Base-by-base conservation (phyloP, 1,284 basidiomycete species). In the Prillingera fragicola region DNA sequence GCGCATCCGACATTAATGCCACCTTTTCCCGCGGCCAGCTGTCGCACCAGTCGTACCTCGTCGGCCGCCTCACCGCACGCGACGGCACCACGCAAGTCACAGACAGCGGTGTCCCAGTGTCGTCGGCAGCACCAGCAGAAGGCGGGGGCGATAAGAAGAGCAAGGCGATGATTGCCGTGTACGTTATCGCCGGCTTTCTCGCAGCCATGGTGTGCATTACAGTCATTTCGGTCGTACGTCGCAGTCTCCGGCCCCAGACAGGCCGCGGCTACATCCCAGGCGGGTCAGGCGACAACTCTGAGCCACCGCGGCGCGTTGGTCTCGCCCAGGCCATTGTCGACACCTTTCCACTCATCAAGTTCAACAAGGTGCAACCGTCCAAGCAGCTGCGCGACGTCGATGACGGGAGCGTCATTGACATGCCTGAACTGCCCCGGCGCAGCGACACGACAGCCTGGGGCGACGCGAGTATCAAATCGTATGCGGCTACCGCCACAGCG, bases 311-410 rank as follows among this genome's bases (percentile, higher is more conserved):
- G 83, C 87, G 0, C 75, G 79, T 31, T 87, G 90, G 52, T 2
- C 76, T 95, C 38, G 84, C 85, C 0, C 82, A 86, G 24, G 90
- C 91, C 21, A 89, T 95, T 43, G 75, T 95, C 42, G 90, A 95
- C 60, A 94, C 90, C 1, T 95, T 95, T 74, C 90, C 90, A 2
- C 74, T 94, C 46, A 83, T 92, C 69, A 88, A 90, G 68, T 95
- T 91, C 63, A 80, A 80, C 34, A 52, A 52, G 34, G 32, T 18
- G 15, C 17, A n/a, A 19, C 7, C 29, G n/a, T 9, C 31, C 2
- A 42, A 38, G 22, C 25, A 33, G 32, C 10, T 38, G 15, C 33
- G 26, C 9, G 24, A 27, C 22, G 32, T 24, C 9, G 29, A 33
- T 21, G 24, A 26, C 26, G 18, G n/a, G n/a, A n/a, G n/a, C n/a